Base-by-base conservation (phyloP, 176 grass and related monocot genomes). In the Phoenix roebelenii region DNA sequence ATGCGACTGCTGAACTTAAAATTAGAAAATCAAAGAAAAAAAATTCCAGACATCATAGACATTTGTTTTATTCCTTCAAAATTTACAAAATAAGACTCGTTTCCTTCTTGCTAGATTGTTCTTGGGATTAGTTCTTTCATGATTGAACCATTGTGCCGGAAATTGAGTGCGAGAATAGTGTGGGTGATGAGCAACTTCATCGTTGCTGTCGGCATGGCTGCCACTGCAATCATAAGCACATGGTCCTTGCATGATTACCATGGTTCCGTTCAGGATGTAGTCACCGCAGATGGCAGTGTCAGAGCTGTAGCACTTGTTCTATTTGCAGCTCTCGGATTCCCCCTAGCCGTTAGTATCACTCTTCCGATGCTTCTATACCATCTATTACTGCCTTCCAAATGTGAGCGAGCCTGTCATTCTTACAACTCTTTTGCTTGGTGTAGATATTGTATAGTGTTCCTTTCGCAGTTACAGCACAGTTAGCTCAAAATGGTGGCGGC, bases 371-470 rank as follows among this genome's bases (percentile, higher is more conserved):
- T 20, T 22, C 50, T 75, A 25, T 18, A 32, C 4, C 66, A 5
- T 25, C 1, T 22, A 17, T 25, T 16, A 5, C 17, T 52, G 4
- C 15, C 9, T 18, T 66, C 64, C 1, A 54, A 3, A 29, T 5
- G 2, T 50, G 20, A 20, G 20, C 4, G 18, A 66, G 9, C 0
- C 63, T 22, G 22, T 0, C 12, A 15, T 15, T 51, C 14, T 10
- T 29, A 19, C 48, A 4, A 1, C 35, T 59, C 52, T 49, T 25
- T 59, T 28, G n/a, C 18, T 23, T 16, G 44, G 4, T 79, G 61
- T 66, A 91, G 87, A 66, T 97, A 63, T 59, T 97, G 50, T 97
- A 77, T 55, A 97, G 93, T 19, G 78, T 91, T 29, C 93, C 87
- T 18, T 97, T 97, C 52, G 93, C 87, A 0, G 87, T 92, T 15